Conservation (phyloP, 73 alveolate genomes). For the Urostyla sp. region DNA sequence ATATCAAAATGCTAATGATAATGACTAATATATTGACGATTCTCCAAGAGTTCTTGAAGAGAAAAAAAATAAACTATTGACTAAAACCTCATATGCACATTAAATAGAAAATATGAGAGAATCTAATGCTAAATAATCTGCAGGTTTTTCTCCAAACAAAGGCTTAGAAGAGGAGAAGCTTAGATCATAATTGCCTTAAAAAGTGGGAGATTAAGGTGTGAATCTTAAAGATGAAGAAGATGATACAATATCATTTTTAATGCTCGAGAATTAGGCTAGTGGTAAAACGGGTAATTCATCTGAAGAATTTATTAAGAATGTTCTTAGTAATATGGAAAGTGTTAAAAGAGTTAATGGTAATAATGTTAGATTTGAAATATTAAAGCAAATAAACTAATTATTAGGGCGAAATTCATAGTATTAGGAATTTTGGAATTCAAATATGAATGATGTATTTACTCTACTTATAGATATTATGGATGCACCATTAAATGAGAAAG, state of each 20-base stretch:
- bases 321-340: neutral
- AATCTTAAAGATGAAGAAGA: conserved; percentile 36
- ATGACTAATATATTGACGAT: neutral
- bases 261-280: conserved; percentile 9
- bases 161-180: neutral
- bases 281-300: neutral
- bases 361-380: neutral
- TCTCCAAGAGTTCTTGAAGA: conserved; percentile 33
- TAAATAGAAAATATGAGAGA: neutral
- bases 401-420: neutral
- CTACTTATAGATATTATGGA: neutral
- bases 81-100: neutral
- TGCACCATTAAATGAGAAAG: neutral
- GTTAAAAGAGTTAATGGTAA: neutral
- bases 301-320: neutral
- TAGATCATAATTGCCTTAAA: neutral
- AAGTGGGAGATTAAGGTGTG: conserved; percentile 24
- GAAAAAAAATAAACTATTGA: conserved; percentile 9
- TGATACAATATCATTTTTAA: conserved; percentile 5
- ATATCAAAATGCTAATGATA: neutral
- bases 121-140: neutral
- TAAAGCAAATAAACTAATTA: neutral
- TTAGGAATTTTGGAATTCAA: neutral
- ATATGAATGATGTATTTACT: neutral
- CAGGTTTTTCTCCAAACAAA: neutral